Evolutionary conservation across 495 filamentous ascomycete species (phyloP).

Genomic region (Cercophora newfieldiana): DNA sequence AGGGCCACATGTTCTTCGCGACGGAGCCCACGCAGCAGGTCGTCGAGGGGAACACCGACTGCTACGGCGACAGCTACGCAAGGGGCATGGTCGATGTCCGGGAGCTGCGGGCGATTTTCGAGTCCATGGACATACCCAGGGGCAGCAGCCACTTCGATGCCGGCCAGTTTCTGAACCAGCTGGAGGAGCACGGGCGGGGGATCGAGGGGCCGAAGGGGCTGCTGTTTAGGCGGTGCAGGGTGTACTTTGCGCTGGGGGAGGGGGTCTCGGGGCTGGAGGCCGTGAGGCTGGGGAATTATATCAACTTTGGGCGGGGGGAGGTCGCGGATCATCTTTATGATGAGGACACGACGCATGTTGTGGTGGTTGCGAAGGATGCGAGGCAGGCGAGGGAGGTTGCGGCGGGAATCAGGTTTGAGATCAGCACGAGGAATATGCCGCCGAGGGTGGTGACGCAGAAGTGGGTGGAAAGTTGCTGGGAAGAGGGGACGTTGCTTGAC

Average conservation of each 20-base stretch:
- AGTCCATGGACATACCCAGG: constrained; percentile 41
- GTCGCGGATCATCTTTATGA: constrained; percentile 45
- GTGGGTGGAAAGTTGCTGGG: constrained; percentile 84
- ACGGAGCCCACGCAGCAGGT: constrained; percentile 33
- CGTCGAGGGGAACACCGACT: constrained; percentile 61
- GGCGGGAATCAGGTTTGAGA: constrained; percentile 43
- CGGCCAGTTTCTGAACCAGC: constrained; percentile 49
- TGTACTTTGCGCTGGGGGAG: constrained; percentile 51
- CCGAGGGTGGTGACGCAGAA: constrained; percentile 68
- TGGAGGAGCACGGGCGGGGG: constrained; percentile 56
- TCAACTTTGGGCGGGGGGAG: constrained; percentile 65
- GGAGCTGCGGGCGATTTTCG: constrained; percentile 62
- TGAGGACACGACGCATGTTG: constrained; percentile 65
- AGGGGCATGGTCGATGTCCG: constrained; percentile 62
- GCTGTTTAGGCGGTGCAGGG: constrained; percentile 63
- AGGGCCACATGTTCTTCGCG: constrained; percentile 54
- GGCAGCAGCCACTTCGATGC: constrained; percentile 34
- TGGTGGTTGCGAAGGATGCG: constrained; percentile 47
- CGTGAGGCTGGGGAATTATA: constrained; percentile 43
- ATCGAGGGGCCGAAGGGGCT: constrained; percentile 56
- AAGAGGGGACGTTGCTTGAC: constrained; percentile 74
- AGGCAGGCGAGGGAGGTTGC: constrained; percentile 35
- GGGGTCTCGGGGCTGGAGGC: constrained; percentile 22
- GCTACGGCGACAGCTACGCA: constrained; percentile 80
- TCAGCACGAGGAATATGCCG: constrained; percentile 49